Percentiles rank a stretch among this genome's conserved stretches.
These are phyloP conservation scores for Serendipita sp. DNA, from an alignment of 768 basidiomycete genomes.

Conservation along the genomic window DNA sequence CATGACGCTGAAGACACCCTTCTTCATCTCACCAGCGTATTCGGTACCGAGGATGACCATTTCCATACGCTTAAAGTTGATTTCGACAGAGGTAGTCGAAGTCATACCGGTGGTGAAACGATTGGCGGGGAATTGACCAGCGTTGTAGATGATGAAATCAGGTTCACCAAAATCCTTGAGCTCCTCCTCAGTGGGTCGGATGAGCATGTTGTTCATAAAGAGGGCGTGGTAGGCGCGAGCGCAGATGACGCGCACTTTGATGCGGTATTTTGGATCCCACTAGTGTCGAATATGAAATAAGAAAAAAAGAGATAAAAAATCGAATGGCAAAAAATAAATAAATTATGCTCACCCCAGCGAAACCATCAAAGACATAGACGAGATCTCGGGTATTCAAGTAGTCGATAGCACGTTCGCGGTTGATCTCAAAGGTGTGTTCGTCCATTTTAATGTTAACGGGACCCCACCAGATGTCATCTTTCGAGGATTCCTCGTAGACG, in stretches of 20 bases:
- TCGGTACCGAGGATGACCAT: conserved; percentile 99
- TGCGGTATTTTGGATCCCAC: conserved; percentile 98
- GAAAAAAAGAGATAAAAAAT: conserved; percentile 5
- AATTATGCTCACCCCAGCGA: conserved; percentile 40
- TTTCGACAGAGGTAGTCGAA: conserved; percentile 94
- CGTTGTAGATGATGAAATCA: conserved; percentile 99
- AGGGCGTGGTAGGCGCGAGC: conserved; percentile 96
- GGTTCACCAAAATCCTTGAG: conserved; percentile 90
- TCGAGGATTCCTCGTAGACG: conserved; percentile 90
- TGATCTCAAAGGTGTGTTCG: conserved; percentile 98
- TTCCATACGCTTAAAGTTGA: conserved; percentile 99
- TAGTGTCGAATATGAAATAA: neutral
- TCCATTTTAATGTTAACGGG: conserved; percentile 99
- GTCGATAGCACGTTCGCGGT: conserved; percentile 96
- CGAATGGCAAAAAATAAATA: neutral
- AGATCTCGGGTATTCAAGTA: conserved; percentile 97
- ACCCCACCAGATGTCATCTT: conserved; percentile 99
- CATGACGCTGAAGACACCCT: conserved; percentile 99
- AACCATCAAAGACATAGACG: conserved; percentile 96
- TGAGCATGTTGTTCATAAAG: conserved; percentile 99
- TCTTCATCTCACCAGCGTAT: conserved; percentile 99
- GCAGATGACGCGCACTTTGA: conserved; percentile 98
- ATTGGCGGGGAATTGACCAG: conserved; percentile 98
- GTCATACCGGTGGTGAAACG: conserved; percentile 99
- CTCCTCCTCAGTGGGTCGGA: conserved; percentile 91